phyloP scores from a whole-genome alignment of 345 rosid species.

The Conringia planisiliqua region DNA sequence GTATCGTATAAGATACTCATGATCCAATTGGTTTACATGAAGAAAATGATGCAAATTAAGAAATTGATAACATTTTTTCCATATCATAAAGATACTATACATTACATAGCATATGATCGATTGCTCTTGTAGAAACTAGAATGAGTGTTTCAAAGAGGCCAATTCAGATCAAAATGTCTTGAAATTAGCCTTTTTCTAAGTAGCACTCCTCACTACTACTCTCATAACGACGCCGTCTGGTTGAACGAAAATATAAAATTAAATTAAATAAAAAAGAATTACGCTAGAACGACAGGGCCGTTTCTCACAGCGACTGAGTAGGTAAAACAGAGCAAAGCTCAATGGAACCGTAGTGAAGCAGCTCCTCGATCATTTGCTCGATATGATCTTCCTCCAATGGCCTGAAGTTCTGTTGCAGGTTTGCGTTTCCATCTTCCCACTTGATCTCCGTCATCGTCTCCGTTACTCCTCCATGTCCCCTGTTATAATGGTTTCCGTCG shows the following conservation, averaged over 20 bases:
- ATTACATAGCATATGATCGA: conserved; percentile 37
- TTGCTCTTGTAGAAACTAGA: conserved; percentile 29
- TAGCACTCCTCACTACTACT: not conserved
- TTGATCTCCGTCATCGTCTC: conserved; percentile 43
- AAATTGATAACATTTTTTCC: not conserved
- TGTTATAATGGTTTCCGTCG: conserved; percentile 24
- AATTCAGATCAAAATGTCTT: conserved; percentile 34
- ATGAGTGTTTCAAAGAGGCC: conserved; percentile 28
- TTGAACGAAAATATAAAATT: not conserved
- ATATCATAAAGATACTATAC: conserved; percentile 28
- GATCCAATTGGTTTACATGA: not conserved
- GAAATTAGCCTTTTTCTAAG: conserved; percentile 7
- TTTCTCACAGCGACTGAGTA: conserved; percentile 35
- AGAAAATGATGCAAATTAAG: not conserved
- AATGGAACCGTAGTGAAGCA: conserved; percentile 77
- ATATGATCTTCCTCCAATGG: conserved; percentile 88
- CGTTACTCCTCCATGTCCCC: conserved; percentile 15
- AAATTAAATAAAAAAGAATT: not conserved
- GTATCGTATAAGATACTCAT: not conserved
- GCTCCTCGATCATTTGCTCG: conserved; percentile 93
- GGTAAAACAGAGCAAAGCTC: conserved; percentile 63
- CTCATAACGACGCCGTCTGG: conserved; percentile 10
- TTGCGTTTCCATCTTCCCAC: conserved; percentile 42
- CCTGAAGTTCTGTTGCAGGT: conserved; percentile 37
- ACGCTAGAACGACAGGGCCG: conserved; percentile 16